Evolutionary conservation across 768 basidiomycete species (phyloP).

Genomic region (Nidularia pulvinata): DNA sequence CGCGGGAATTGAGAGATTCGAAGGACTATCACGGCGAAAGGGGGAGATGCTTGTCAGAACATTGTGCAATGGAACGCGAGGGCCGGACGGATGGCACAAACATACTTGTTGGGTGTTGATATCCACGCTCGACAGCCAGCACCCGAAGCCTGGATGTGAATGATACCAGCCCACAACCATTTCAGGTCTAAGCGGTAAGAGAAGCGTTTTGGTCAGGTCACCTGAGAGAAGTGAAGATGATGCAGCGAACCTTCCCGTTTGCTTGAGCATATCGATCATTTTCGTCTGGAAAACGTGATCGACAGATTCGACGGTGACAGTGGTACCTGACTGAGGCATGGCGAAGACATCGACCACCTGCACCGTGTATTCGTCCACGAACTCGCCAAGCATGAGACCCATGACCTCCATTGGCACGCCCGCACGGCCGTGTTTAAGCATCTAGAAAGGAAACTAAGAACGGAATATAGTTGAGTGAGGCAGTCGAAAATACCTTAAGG

Average conservation of each 20-base stretch:
- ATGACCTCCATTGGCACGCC: constrained; percentile 99
- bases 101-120: constrained; percentile 96
- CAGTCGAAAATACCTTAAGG: constrained; percentile 68
- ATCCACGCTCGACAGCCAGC: constrained; percentile 98
- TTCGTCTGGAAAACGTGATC: constrained; percentile 99
- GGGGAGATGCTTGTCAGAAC: constrained; percentile 1
- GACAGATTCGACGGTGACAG: constrained; percentile 96
- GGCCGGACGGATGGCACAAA: not conserved
- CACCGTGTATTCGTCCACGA: constrained; percentile 96
- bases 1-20: constrained; percentile 89
- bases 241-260: constrained; percentile 81
- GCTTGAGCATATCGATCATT: constrained; percentile 99
- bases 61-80: not conserved
- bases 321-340: constrained; percentile 98
- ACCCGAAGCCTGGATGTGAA: constrained; percentile 99
- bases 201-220: not conserved
- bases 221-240: constrained; percentile 6
- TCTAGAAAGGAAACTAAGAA: constrained; percentile 46
- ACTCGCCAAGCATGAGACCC: constrained; percentile 97
- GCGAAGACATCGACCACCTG: constrained; percentile 97
- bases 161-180: constrained; percentile 99
- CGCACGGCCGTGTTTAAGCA: constrained; percentile 98
- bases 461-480: not conserved
- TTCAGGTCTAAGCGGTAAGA: constrained; percentile 65
- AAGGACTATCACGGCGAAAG: constrained; percentile 68